Conservation (phyloP, 1,139 yeast genomes). For the Diutina rugosa region DNA sequence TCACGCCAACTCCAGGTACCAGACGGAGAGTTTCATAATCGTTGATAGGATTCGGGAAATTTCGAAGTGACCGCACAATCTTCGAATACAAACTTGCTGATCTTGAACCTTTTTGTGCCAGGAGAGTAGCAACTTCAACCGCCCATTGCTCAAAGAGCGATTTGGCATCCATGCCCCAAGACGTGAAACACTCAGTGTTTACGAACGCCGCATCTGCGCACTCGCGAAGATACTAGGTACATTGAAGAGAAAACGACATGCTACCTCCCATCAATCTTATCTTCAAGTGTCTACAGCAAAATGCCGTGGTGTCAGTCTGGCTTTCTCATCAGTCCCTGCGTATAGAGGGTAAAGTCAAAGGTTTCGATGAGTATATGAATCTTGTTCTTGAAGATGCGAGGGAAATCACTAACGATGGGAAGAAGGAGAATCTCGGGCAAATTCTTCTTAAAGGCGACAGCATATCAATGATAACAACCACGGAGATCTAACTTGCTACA, state of each 20-base stretch:
- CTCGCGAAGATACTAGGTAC: neutral
- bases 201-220: neutral
- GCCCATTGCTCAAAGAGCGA: conserved; percentile 39
- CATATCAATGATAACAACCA: conserved; percentile 60
- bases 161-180: conserved; percentile 17
- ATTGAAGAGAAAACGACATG: conserved; percentile 15
- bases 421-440: conserved; percentile 29
- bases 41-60: conserved; percentile 25
- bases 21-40: conserved; percentile 39
- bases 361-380: conserved; percentile 97
- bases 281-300: conserved; percentile 78
- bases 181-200: neutral
- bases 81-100: conserved; percentile 31
- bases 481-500: neutral
- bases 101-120: conserved; percentile 27
- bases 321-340: conserved; percentile 73
- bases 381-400: conserved; percentile 83
- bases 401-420: conserved; percentile 41
- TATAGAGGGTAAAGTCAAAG: conserved; percentile 74
- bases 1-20: conserved; percentile 51
- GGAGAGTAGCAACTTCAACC: conserved; percentile 30
- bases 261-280: conserved; percentile 88
- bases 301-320: conserved; percentile 73
- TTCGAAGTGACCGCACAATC: conserved; percentile 34
- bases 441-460: conserved; percentile 88